Base-by-base conservation (phyloP, 768 basidiomycete species). In the Mycena belliarum region DNA sequence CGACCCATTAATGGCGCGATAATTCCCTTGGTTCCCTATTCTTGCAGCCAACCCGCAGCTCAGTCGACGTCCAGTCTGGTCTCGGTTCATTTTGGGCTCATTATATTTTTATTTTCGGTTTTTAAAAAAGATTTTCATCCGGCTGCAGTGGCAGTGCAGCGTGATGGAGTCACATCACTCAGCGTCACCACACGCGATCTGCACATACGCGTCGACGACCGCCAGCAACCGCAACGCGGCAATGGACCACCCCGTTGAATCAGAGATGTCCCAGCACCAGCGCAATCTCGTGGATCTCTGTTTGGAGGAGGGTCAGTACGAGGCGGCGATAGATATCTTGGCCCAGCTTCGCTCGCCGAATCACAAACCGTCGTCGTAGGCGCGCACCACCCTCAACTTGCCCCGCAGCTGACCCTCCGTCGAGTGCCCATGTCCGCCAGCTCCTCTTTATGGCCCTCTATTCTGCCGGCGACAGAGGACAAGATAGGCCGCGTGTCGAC, bases 241-340 rank as follows among this genome's bases (percentile, higher is more conserved):
- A n/a, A 23, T 6, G 23, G 48, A 18, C n/a, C 41, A 14, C 20
- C 49, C 29, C 51, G 60, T 61, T 23, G 80, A 81, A 56, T 70
- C 70, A 11, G 80, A 82, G 50, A 78, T 84, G 76, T 74, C 70
- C 55, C 66, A 69, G 15, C 68, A 82, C 64, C 81, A 82, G 63
- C 76, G 79, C 33, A 78, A 76, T 32, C 72, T 89, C 5, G 86
- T 91, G 20, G 88, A 91, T 66, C 84, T 79, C 51, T 86, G 86
- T 57, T 82, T 91, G 20, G 90, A 92, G 65, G 90, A 92, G 68
- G 83, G 85, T 18, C 87, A 90, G 56, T 89, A 88, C 61, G 85
- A 89, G 63, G 76, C 82, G 6, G 90, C 84, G 8, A 85, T 90
- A 26, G 73, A 77, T 15, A 71, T 82, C 25, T 78, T 92, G 1